Evolutionary conservation across 495 filamentous ascomycete species (phyloP), one percentile per base, ranked within the genome.

Genomic region (Umbilicaria muhlenbergii): DNA sequence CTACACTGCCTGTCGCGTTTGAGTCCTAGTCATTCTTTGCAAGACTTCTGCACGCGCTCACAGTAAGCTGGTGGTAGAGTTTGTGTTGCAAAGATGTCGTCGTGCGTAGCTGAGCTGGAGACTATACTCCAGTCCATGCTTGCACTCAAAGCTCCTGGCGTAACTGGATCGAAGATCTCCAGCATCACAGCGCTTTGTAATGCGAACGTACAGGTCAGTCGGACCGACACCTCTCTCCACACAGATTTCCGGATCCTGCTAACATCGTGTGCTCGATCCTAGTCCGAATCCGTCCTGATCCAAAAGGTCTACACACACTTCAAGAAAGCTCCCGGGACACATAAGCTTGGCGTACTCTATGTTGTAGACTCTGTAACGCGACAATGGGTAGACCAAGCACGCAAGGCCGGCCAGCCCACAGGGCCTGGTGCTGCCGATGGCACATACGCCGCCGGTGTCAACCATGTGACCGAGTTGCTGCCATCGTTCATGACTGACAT

Each of bases 351-450:
- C 63, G 87, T 95, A 57, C 80, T 98, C 68, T 98, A 98, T 80
- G 87, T 96, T 68, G 85, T 98, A 92, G 92, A 98, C 74, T 94
- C 88, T 73, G 87, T 98, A 79, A 87, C 86, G 61, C 83, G 91
- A 65, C 86, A 88, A 66, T 98, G 92, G 87, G 76, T 94, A 75
- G 88, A 98, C 62, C 81, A 83, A 61, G 92, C 91, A 49, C 87
- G 85, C 62, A 77, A 77, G 51, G 73, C 80, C 48, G 84, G 84
- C 47, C 86, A 96, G 61, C 68, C 78, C 44, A 70, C 86, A 56
- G 83, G 80, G 58, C 74, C 70, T 52, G 68, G 74, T 55, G 83
- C 86, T 44, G 72, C 75, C 47, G 84, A 93, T 66, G 91, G 91
- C 49, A 95, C 89, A 38, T 94, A 77, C 68, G 86, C 86, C 60